These are phyloP conservation scores for Irineochytrium annulatum DNA, from an alignment of 192 early-diverging fungal genomes.

Conservation along the genomic window DNA sequence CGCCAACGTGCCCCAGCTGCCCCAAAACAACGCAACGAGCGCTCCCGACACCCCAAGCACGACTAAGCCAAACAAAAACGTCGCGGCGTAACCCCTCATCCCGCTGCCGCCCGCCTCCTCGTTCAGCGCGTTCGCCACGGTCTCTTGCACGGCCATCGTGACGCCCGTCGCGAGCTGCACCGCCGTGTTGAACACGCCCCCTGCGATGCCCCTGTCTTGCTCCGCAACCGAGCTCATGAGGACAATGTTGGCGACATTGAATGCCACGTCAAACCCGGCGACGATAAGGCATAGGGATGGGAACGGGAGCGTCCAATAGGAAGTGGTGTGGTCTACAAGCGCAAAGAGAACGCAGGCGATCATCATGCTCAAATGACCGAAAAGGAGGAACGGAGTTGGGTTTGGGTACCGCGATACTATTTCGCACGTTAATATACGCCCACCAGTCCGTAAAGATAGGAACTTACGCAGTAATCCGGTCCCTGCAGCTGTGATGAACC, in stretches of 20 bases:
- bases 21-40: conserved; percentile 20
- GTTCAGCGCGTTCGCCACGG: conserved; percentile 19
- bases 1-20: conserved; percentile 1
- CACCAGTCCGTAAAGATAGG: too few species aligned
- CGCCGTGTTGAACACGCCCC: conserved; percentile 31
- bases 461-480: conserved; percentile 6
- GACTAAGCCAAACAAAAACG: conserved; percentile 20
- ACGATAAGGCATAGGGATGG: conserved; percentile 8
- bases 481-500: conserved; percentile 2
- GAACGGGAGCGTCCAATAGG: conserved; percentile 12
- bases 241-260: conserved; percentile 11
- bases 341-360: conserved; percentile 1
- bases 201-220: conserved; percentile 21
- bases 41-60: conserved; percentile 10
- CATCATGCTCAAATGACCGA: conserved; percentile 6
- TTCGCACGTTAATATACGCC: too few species aligned
- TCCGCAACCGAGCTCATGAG: neutral
- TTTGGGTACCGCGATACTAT: conserved; percentile 3
- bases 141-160: conserved; percentile 23
- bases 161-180: conserved; percentile 28
- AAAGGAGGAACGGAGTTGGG: conserved; percentile 6
- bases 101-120: conserved; percentile 11
- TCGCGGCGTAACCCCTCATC: conserved; percentile 21
- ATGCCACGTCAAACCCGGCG: conserved; percentile 8
- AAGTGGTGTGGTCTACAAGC: neutral